Conservation (phyloP, 73 alveolate genomes). For the Tetrahymena elliotti region DNA sequence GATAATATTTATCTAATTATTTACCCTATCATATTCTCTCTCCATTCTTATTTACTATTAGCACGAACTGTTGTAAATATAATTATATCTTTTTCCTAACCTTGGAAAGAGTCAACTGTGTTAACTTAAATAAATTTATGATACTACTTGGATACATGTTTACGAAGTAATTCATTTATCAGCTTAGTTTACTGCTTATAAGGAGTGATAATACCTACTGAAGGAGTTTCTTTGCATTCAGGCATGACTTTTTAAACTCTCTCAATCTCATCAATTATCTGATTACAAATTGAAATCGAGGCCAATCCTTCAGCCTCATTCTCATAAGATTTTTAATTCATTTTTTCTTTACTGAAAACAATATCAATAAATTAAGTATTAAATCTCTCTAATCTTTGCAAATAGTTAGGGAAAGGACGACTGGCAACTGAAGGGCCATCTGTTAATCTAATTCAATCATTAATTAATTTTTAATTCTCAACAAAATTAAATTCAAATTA, state of each 20-base stretch:
- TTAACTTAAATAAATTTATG: conserved; percentile 40
- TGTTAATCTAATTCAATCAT: neutral
- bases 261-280: neutral
- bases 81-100: conserved; percentile 69
- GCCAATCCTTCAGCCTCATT: neutral
- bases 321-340: neutral
- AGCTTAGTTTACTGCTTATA: conserved; percentile 55
- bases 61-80: conserved; percentile 65
- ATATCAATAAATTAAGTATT: neutral
- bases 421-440: neutral
- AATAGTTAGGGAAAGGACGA: neutral
- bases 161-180: conserved; percentile 9
- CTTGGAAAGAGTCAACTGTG: conserved; percentile 63
- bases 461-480: neutral
- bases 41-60: neutral
- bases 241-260: neutral
- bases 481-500: no score
- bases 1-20: neutral
- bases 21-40: neutral
- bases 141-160: neutral
- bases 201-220: conserved; percentile 67
- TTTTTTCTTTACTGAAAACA: neutral
- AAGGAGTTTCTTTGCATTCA: neutral
- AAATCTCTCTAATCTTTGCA: neutral
- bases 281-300: neutral